Percentiles rank a stretch among this genome's conserved stretches.
Evolutionary conservation across 2,329 filamentous ascomycete species (phyloP).

Genomic region (Aureobasidium sp.): DNA sequence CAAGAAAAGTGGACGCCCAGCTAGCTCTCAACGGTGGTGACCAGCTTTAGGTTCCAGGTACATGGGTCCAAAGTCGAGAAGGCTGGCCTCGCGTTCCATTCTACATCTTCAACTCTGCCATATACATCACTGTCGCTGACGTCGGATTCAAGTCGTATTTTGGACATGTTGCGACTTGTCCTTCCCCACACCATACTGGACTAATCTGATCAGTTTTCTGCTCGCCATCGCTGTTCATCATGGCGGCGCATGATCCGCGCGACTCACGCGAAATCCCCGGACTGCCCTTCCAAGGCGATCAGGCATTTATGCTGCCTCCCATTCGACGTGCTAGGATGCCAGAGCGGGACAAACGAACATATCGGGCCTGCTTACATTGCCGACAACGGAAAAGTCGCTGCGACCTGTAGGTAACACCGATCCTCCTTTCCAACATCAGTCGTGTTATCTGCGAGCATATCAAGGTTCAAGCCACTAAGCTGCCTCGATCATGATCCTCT

Average conservation of each 20-base stretch:
- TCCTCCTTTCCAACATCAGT: neutral
- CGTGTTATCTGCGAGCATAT: neutral
- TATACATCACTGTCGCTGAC: neutral
- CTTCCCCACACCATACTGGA: neutral
- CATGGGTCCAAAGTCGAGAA: neutral
- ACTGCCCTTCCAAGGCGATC: conserved; percentile 7
- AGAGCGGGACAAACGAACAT: conserved; percentile 26
- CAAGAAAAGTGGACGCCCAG: neutral
- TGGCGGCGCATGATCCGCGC: conserved; percentile 4
- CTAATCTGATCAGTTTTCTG: neutral
- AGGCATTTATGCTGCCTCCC: conserved; percentile 10
- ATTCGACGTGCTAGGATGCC: conserved; percentile 13
- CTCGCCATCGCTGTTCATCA: neutral
- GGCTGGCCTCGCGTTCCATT: neutral
- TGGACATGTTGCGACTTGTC: neutral
- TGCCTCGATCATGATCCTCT: neutral
- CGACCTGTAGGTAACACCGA: conserved; percentile 21
- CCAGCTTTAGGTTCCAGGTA: neutral
- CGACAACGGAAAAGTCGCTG: conserved; percentile 25
- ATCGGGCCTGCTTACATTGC: conserved; percentile 26
- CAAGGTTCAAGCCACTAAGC: neutral
- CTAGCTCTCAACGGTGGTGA: neutral
- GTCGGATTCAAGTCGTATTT: neutral
- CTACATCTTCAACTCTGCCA: neutral
- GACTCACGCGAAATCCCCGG: conserved; percentile 5